phyloP scores from a whole-genome alignment of 1,284 basidiomycete genomes.

The Macrocystidia cucumis region DNA sequence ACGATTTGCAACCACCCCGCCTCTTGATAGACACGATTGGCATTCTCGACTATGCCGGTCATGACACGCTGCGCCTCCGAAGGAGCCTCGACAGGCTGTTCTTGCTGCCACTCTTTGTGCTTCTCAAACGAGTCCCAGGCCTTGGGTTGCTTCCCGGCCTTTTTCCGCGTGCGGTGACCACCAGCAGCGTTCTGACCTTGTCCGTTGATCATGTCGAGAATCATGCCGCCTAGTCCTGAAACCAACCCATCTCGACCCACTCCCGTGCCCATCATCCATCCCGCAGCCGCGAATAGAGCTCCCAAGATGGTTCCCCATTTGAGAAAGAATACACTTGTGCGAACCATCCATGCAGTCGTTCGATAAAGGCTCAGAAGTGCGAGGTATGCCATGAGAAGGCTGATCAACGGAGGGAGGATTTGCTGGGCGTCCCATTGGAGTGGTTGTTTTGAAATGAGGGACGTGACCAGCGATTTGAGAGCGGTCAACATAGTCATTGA shows the following conservation, averaged over 20 bases:
- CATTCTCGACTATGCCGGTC: slow-evolving; percentile 15
- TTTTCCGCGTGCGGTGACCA: slow-evolving; percentile 16
- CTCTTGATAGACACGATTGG: slow-evolving; percentile 15
- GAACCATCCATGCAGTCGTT: slow-evolving; percentile 66
- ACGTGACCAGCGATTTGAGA: slow-evolving; percentile 34
- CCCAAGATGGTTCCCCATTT: slow-evolving; percentile 68
- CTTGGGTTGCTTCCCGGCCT: slow-evolving; percentile 32
- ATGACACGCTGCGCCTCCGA: slow-evolving; percentile 19
- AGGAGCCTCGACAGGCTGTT: slow-evolving; percentile 11
- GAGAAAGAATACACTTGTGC: slow-evolving; percentile 55
- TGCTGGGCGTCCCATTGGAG: slow-evolving; percentile 58
- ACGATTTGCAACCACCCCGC: slow-evolving; percentile 17
- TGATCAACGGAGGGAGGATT: slow-evolving; percentile 66
- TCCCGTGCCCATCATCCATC: slow-evolving; percentile 39
- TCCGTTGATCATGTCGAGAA: slow-evolving; percentile 38
- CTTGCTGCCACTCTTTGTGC: slow-evolving; percentile 48
- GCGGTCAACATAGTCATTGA: slow-evolving; percentile 42
- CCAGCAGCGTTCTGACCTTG: slow-evolving; percentile 23
- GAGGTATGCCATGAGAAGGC: slow-evolving; percentile 62
- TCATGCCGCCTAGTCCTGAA: slow-evolving; percentile 29
- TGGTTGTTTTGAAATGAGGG: slow-evolving; percentile 42
- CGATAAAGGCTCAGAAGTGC: slow-evolving; percentile 67
- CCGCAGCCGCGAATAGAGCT: slow-evolving; percentile 38
- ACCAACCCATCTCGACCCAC: slow-evolving; percentile 27
- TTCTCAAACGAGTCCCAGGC: slow-evolving; percentile 61